These are phyloP conservation scores for Erodium maritimum DNA, from an alignment of 345 rosid genomes.

Conservation along the genomic window DNA sequence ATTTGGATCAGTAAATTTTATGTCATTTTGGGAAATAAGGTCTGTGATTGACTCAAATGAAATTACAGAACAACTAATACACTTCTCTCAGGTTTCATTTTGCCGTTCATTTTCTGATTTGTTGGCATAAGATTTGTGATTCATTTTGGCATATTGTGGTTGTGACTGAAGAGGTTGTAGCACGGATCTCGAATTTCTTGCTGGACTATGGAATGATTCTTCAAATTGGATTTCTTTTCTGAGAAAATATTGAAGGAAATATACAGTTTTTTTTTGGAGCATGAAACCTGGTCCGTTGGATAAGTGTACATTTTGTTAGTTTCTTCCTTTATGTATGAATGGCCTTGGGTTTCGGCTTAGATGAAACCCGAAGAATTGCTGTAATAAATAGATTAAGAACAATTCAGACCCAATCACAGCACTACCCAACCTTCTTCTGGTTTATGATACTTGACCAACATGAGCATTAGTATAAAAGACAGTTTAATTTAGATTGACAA, in stretches of 20 bases:
- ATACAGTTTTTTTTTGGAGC: not conserved
- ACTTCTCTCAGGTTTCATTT: not conserved
- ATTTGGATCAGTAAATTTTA: not conserved
- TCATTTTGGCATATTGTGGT: no score
- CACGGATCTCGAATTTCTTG: not conserved
- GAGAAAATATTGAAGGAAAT: no score
- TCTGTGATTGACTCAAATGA: not conserved
- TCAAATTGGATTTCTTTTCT: no score
- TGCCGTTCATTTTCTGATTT: not conserved
- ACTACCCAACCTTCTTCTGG: not conserved
- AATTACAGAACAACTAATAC: not conserved
- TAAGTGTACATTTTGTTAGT: not conserved
- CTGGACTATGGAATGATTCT: not conserved
- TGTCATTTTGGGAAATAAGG: not conserved
- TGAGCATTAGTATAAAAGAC: not conserved
- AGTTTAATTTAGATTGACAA: no score
- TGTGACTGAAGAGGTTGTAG: not conserved
- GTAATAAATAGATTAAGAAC: not conserved
- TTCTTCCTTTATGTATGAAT: not conserved
- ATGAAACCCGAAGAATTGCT: not conserved
- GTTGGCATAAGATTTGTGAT: not conserved
- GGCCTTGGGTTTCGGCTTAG: not conserved
- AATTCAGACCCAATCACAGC: not conserved
- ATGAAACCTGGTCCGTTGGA: not conserved
- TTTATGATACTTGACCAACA: not conserved